A percentile compares a stretch with the other conserved stretches of the same genome.
These are phyloP conservation scores for Coelastrella sp. DNA, from an alignment of 139 green algal genomes.

Conservation along the genomic window DNA sequence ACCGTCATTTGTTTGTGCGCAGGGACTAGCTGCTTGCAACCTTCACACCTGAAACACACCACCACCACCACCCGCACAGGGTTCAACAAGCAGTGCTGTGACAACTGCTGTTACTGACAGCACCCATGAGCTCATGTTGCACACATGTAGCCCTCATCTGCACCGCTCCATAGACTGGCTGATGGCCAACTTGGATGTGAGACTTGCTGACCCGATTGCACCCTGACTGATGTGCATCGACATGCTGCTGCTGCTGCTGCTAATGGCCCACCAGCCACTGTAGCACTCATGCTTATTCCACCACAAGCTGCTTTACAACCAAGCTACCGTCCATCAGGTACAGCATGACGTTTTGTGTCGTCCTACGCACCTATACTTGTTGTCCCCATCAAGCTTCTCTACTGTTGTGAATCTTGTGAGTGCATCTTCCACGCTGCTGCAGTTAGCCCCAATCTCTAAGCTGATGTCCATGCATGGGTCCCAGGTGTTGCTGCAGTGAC, in stretches of 20 bases:
- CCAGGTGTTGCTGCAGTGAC: constrained; percentile 84
- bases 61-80: neutral
- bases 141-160: no score
- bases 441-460: constrained; percentile 82
- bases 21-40: constrained; percentile 58
- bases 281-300: neutral
- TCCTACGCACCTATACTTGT: constrained; percentile 55
- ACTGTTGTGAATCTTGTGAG: constrained; percentile 79
- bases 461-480: constrained; percentile 91
- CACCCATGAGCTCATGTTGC: no score
- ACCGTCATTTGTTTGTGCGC: constrained; percentile 78
- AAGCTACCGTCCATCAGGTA: no score
- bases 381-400: constrained; percentile 86
- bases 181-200: no score
- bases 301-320: neutral
- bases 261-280: neutral
- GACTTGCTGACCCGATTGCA: no score
- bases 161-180: no score
- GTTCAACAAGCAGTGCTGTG: neutral
- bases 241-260: no score
- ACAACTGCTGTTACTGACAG: neutral
- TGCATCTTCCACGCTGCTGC: constrained; percentile 53
- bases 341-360: no score
- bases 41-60: constrained; percentile 59
- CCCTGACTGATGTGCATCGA: no score